Evolutionary conservation across 768 basidiomycete species (phyloP), one percentile per base, ranked within the genome.

Genomic region (Lyophyllum shimeji): DNA sequence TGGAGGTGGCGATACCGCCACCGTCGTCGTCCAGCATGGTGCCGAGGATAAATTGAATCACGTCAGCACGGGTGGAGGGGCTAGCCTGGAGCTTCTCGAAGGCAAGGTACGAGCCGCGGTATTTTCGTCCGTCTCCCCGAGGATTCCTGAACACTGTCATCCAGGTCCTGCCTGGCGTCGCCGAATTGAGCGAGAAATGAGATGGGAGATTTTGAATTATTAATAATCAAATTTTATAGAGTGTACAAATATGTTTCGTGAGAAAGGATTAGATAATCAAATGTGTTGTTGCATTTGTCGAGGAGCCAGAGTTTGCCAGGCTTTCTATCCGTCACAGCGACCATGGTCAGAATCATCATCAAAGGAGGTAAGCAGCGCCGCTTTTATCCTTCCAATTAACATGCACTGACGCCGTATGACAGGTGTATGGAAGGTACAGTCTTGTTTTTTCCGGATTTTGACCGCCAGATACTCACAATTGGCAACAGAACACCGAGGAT

Each of bases 1-100:
- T 54, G 96, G 96, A 52, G 95, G 94, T 63, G 93, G 93, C 59
- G 94, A 95, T 70, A 96, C 93, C 40, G 96, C 96, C n/a, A 98
- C 96, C 5, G 82, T 98, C 33, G 95, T 87, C 52, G 95, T 91
- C n/a, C 85, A 95, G 62, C 82, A 89, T 67, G 78, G 76, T 11
- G 85, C 85, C 17, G 96, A 99, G 72, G 86, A 89, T 63, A 86
- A 93, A 70, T 79, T 99, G 60, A 95, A 90, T 73, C 96, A 99
- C 74, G 93, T 99, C 65, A 93, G 90, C 70, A 99, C 96, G 34
- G 96, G 96, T 59, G 96, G 91, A 45, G 93, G 93, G 50, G 93
- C 93, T 27, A 90, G 89, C 68, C 83, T 99, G 56, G 96, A 99
- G 72, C 82, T 99, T 39, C 82, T 99, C 63, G 96, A 99, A 78